Evolutionary conservation across 2,329 filamentous ascomycete genomes (phyloP), one percentile per base, ranked within the genome.

Genomic region (Colletotrichum sojae): DNA sequence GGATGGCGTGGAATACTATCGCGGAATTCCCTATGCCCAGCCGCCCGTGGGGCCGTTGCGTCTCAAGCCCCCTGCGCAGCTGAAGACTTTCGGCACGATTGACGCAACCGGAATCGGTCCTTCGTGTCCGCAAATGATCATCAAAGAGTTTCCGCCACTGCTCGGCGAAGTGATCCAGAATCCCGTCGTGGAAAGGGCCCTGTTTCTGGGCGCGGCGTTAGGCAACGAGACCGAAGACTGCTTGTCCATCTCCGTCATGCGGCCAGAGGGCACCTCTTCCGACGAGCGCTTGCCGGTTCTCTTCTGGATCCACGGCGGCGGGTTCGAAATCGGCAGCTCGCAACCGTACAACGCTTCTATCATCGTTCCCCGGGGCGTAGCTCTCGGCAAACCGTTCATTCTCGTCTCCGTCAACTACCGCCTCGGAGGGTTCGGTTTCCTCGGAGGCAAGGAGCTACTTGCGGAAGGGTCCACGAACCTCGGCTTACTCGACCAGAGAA

Each of bases 351-450:
- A 84, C 70, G 79, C 75, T 1, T 72, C 75, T 0, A 71, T 72
- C 1, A 73, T 81, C 15, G 75, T 84, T 20, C 72, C 5, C 72
- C 76, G 15, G 77, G 79, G 2, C 70, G 85, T 65, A 51, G 75
- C 8, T 70, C 80, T 85, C 36, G 83, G 82, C 20, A 86, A 90
- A 74, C 86, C 88, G 0, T 83, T 92, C 58, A 81, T 93, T 39
- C 89, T 88, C 54, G 90, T 92, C 0, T 83, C 86, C 0, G 86
- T 91, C 69, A 91, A 91, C 75, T 92, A 92, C 77, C 86, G 89
- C 0, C 79, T 90, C 2, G 86, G 85, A n/a, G 88, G 85, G 0
- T 75, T 77, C 45, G 67, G 67, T 1, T 70, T 70, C 46, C 58
- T 56, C 8, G 62, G 55, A 0, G 53, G 63, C 16, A 49, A 20